A percentile compares a stretch with the other conserved stretches of the same genome.
Conservation (phyloP, 176 grass and related monocot species). For the Paspalum notatum region DNA sequence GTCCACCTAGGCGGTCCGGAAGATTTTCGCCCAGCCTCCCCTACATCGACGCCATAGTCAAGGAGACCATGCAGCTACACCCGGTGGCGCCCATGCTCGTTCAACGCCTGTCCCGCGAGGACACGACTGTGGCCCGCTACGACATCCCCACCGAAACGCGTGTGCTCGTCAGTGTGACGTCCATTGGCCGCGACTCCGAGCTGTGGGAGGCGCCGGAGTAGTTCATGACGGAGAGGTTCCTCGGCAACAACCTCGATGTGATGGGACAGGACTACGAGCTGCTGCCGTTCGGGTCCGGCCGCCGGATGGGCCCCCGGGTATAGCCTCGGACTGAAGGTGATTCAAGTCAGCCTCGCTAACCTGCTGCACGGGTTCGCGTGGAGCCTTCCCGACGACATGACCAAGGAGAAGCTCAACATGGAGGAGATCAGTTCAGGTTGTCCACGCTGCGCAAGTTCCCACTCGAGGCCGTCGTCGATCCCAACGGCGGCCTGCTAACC, state of each 20-base stretch:
- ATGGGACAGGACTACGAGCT: background rate
- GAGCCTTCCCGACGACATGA: background rate
- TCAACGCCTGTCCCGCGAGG: background rate
- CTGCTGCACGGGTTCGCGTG: background rate
- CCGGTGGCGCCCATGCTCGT: background rate
- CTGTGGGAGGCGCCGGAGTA: background rate
- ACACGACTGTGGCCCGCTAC: background rate
- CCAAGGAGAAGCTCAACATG: background rate
- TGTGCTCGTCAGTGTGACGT: background rate
- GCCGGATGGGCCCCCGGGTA: background rate
- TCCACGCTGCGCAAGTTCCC: background rate
- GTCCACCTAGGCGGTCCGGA: too few relatives aligned
- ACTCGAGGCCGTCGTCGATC: background rate
- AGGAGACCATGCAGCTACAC: background rate
- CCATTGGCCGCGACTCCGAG: background rate
- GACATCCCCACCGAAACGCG: background rate
- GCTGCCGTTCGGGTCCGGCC: background rate
- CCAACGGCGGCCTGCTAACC: background rate
- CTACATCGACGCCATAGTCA: background rate
- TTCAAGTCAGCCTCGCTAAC: background rate
- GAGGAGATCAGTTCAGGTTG: background rate
- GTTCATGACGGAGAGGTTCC: background rate
- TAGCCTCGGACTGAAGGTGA: background rate
- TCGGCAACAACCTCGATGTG: background rate
- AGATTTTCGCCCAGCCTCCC: background rate